Base-by-base conservation (phyloP, 2,329 filamentous ascomycete species). In the Aspergillus pseudoviridinutans region DNA sequence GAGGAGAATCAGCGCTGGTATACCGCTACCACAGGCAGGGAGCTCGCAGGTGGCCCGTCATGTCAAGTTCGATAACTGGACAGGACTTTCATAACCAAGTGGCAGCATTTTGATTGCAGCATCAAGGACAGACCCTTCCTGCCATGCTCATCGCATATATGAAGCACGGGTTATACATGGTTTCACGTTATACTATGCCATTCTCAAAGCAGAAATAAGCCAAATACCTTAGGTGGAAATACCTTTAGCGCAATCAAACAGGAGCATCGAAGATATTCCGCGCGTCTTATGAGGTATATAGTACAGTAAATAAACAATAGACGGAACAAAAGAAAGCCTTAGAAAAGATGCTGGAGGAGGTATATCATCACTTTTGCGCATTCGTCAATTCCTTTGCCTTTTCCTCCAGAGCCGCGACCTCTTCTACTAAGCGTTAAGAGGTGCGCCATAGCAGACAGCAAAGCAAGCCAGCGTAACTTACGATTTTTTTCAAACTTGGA, bases 401-500 rank as follows among this genome's bases (percentile, higher is more conserved):
- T 56, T 70, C 70, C 64, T 76, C 74, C 55, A 76, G 46, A 6
- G 50, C 62, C 9, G 64, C 64, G 29, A 75, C 65, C 64, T 76
- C 64, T 58, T 72, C 74, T 76, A 53, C 9, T 4, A 2, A n/a
- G 9, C 5, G 28, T 59, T 41, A 63, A 63, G 58, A 27, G 58
- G 54, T n/a, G 24, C 44, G 42, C 25, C 14, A 28, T 35, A 42
- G n/a, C 14, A 51, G 25, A 57, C 22, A 24, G 22, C 28, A 17
- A 49, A 32, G 27, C 7, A n/a, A 6, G 32, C 17, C 4, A 50
- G 22, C 10, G 17, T 14, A 27, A 69, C 67, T 24, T 65, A 77
- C 75, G 64, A 56, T 76, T 75, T 65, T 76, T 79, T 27, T 71
- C 61, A 20, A 72, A 65, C 61, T 75, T 78, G 6, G 68, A 67